These are phyloP conservation scores for Neurospora tetrasperma DNA, from an alignment of 495 filamentous ascomycete genomes.

Conservation along the genomic window DNA sequence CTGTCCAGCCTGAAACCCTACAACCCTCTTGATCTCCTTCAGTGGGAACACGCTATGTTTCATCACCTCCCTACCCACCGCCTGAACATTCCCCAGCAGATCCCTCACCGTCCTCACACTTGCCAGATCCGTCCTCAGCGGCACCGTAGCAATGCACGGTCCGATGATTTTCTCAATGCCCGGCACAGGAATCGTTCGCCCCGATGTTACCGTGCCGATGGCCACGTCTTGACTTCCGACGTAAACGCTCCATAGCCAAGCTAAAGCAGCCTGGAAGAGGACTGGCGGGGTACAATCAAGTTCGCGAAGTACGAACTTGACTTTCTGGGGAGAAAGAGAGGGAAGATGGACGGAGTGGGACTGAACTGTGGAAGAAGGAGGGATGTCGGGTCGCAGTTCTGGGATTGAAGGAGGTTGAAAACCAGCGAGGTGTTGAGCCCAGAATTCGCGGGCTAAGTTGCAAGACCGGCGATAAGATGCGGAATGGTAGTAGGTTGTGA, in stretches of 20 bases:
- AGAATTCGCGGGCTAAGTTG: conserved; percentile 38
- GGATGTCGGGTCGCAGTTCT: conserved; percentile 21
- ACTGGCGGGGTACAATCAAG: conserved; percentile 39
- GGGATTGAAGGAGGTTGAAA: conserved; percentile 32
- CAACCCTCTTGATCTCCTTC: conserved; percentile 52
- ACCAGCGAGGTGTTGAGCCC: conserved; percentile 42
- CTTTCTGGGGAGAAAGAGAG: conserved; percentile 5
- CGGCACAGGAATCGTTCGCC: conserved; percentile 53
- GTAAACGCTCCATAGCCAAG: conserved; percentile 52
- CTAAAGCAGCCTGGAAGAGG: conserved; percentile 60
- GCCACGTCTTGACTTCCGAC: conserved; percentile 55
- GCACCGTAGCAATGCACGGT: conserved; percentile 60
- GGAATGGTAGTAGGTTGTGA: conserved; percentile 34
- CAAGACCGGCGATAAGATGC: conserved; percentile 6
- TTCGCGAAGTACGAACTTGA: conserved; percentile 4
- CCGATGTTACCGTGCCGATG: conserved; percentile 68
- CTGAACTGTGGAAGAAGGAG: conserved; percentile 2
- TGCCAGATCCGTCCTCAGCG: conserved; percentile 47
- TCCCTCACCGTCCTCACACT: conserved; percentile 41
- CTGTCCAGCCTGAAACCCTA: conserved; percentile 35
- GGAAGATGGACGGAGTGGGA: conserved; percentile 12
- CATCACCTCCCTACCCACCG: conserved; percentile 48
- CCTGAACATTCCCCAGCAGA: conserved; percentile 49
- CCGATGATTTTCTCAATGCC: conserved; percentile 62
- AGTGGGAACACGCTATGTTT: conserved; percentile 49